Evolutionary conservation across 2,329 filamentous ascomycete genomes (phyloP).

Genomic region (Geoglossum cookeanum): DNA sequence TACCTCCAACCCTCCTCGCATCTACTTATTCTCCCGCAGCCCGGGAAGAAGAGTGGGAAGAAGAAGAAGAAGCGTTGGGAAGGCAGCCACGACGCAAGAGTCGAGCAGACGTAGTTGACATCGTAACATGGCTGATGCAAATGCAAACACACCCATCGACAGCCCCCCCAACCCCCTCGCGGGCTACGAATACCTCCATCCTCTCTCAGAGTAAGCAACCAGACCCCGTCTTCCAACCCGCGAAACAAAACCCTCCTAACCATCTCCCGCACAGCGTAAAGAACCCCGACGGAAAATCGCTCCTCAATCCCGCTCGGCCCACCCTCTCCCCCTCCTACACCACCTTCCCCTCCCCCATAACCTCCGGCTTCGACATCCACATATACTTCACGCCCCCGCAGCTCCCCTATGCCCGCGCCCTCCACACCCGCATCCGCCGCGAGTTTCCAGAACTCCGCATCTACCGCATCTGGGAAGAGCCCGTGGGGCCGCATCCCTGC

Average conservation of each 20-base stretch:
- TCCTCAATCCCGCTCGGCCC: background rate
- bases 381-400: background rate
- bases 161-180: background rate
- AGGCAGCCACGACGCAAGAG: too few species aligned
- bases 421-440: background rate
- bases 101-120: too few species aligned
- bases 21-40: too few species aligned
- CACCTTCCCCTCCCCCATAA: background rate
- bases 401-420: background rate
- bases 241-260: background rate
- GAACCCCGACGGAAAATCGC: background rate
- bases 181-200: background rate
- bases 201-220: background rate
- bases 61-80: too few species aligned
- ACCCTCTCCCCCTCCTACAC: background rate
- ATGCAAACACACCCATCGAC: too few species aligned
- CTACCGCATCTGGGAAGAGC: constrained; percentile 57
- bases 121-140: too few species aligned
- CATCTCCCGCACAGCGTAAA: background rate
- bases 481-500: constrained; percentile 57
- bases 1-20: too few species aligned
- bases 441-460: constrained; percentile 69
- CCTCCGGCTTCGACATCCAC: background rate
- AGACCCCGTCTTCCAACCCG: background rate
- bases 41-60: too few species aligned